phyloP scores from a whole-genome alignment of 2,329 filamentous ascomycete species.

The Dryadomyces quercivorus region DNA sequence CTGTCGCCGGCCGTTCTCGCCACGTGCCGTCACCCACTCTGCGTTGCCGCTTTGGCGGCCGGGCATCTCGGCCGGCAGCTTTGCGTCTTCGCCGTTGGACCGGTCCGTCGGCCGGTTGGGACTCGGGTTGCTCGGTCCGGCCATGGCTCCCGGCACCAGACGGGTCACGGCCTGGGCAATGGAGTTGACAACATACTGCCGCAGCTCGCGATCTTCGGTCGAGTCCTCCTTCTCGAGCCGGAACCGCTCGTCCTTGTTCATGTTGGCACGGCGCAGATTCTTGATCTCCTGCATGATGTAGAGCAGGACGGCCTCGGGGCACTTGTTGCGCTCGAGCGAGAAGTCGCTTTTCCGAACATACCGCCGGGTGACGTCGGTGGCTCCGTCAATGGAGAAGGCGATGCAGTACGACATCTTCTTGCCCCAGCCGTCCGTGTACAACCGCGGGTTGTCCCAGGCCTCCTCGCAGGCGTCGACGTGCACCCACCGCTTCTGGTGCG shows the following conservation, averaged over 20 bases:
- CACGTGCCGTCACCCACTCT: constrained; percentile 24
- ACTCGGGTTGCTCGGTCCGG: constrained; percentile 9
- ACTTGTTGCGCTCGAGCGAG: constrained; percentile 62
- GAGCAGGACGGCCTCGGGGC: constrained; percentile 78
- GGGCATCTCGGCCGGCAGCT: constrained; percentile 49
- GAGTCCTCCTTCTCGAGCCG: constrained; percentile 69
- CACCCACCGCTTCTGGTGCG: constrained; percentile 89
- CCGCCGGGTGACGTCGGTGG: constrained; percentile 52
- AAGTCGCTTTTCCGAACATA: constrained; percentile 62
- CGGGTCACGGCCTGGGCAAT: constrained; percentile 63
- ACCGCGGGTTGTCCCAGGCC: constrained; percentile 82
- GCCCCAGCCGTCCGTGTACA: constrained; percentile 91
- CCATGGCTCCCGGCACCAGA: constrained; percentile 39
- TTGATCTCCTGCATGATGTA: constrained; percentile 91
- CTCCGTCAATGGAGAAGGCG: constrained; percentile 84
- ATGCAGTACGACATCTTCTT: constrained; percentile 97
- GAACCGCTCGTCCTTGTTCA: constrained; percentile 77
- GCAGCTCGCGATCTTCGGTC: constrained; percentile 62
- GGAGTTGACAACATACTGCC: constrained; percentile 59
- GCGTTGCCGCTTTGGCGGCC: constrained; percentile 24
- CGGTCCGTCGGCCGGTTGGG: constrained; percentile 10
- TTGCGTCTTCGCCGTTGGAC: constrained; percentile 37
- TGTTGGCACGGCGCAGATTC: constrained; percentile 66
- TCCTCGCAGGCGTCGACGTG: constrained; percentile 93
- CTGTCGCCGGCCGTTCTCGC: constrained; percentile 19